Percentiles rank a stretch among this genome's conserved stretches.
Evolutionary conservation across 805 yeast species (phyloP).

Genomic region (Saccharomycopsis guyanensis): DNA sequence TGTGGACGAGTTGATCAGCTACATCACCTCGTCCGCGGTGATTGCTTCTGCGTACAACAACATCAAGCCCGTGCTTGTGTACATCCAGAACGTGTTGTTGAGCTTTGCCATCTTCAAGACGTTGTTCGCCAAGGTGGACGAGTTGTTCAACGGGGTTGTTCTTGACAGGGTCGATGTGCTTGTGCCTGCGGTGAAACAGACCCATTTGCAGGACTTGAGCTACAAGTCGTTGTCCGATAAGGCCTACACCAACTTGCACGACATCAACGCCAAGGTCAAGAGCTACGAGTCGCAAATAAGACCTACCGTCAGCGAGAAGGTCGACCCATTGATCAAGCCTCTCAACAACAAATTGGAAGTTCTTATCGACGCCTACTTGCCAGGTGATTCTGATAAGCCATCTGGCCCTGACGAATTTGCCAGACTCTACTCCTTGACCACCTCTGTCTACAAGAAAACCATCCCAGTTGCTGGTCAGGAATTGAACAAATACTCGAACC

Average conservation of each 20-base stretch:
- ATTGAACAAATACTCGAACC: slow-evolving; percentile 21
- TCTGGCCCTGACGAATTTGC: slow-evolving; percentile 24
- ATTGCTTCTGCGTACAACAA: slow-evolving; percentile 22
- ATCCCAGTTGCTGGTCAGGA: slow-evolving; percentile 24
- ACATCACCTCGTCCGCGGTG: slow-evolving; percentile 21
- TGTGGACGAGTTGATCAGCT: slow-evolving; percentile 24
- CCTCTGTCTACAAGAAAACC: slow-evolving; percentile 26
- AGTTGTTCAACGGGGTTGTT: slow-evolving; percentile 21
- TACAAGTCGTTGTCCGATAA: slow-evolving; percentile 9
- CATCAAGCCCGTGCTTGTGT: slow-evolving; percentile 16
- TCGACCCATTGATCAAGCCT: slow-evolving; percentile 26
- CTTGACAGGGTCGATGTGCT: slow-evolving; percentile 27
- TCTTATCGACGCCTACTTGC: slow-evolving; percentile 26
- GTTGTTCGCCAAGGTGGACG: slow-evolving; percentile 24
- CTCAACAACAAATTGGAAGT: slow-evolving; percentile 28
- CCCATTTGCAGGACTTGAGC: slow-evolving; percentile 22
- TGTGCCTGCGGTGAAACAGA: slow-evolving; percentile 26
- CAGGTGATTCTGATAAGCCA: slow-evolving; percentile 18
- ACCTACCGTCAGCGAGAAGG: slow-evolving; percentile 20
- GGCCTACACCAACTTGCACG: slow-evolving; percentile 25
- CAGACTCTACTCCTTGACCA: slow-evolving; percentile 24
- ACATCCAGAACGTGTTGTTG: slow-evolving; percentile 20
- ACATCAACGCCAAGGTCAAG: slow-evolving; percentile 33
- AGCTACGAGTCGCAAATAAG: slow-evolving; percentile 14
- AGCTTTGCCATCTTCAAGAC: slow-evolving; percentile 22